Conservation (phyloP, 495 filamentous ascomycete species). For the Immersiella caudata region DNA sequence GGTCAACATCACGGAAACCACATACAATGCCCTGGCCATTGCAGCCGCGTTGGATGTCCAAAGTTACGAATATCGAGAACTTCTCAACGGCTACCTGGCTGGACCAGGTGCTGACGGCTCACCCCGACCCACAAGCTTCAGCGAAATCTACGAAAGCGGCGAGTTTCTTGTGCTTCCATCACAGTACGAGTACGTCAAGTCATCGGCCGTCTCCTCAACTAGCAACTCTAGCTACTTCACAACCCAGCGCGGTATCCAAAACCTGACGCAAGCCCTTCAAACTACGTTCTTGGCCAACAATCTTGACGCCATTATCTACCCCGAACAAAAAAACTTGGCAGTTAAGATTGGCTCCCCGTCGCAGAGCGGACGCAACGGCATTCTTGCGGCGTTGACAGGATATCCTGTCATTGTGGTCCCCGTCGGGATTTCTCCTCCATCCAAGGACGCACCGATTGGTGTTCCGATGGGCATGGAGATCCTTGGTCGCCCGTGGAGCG, state of each 20-base stretch:
- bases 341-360: constrained; percentile 57
- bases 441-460: constrained; percentile 52
- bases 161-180: constrained; percentile 60
- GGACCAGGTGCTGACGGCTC: constrained; percentile 23
- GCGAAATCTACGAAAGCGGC: constrained; percentile 46
- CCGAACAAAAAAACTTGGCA: constrained; percentile 66
- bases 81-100: constrained; percentile 53
- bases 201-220: constrained; percentile 51
- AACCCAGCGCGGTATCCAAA: constrained; percentile 46
- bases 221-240: constrained; percentile 48
- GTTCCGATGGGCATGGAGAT: constrained; percentile 69
- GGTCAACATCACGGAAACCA: constrained; percentile 51
- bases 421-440: constrained; percentile 45
- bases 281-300: constrained; percentile 50
- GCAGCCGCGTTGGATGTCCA: constrained; percentile 56
- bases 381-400: constrained; percentile 65
- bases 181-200: constrained; percentile 56
- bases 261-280: constrained; percentile 50
- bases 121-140: constrained; percentile 43
- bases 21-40: constrained; percentile 56
- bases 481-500: constrained; percentile 56
- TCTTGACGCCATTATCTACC: constrained; percentile 65
- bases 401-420: constrained; percentile 66
- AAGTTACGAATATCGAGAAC: constrained; percentile 57
- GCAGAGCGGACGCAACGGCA: constrained; percentile 65